Base-by-base conservation (phyloP, 1,139 yeast genomes). In the Sugiyamaella pinicola region DNA sequence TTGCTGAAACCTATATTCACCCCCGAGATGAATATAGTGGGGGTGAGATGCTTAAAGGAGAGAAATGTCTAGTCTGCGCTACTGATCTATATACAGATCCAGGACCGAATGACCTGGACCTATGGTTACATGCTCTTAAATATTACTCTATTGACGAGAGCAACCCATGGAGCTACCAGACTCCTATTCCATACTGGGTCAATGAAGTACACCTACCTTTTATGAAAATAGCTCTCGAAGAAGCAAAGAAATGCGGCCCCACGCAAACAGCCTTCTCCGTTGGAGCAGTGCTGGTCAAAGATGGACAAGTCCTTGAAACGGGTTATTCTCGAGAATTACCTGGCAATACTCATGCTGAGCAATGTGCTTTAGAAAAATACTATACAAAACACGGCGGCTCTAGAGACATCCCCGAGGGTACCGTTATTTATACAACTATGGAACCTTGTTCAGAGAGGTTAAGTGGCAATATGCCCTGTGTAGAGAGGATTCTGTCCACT, bases 311-410 rank as follows among this genome's bases (percentile, higher is more conserved):
- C 0, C 66, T 95, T 15, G 77, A 86, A 8, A 84, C 89, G 0
- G 99, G 99, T 0, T 87, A 81, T 64, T 88, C 98, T 0, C 76
- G 99, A 55, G 99, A 95, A 67, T 72, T 93, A 2, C 88, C 87
- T 15, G 99, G 99, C 0, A 95, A 95, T 67, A 95, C 99, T 0
- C 99, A 95, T 69, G 99, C 99, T 1, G 99, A 95, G 65, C 97
- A 95, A 66, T 86, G 95, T 73, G 97, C 97, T 0, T 69, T 95
- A 54, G 87, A 84, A 43, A 95, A 95, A 68, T 86, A 84, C 61
- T 82, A 76, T 61, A 50, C 66, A 18, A 61, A 64, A n/a, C 56
- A 60, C 29, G 79, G 80, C 2, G 60, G 64, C 1, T 33, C 55
- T 3, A 60, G 67, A 4, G 74, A 73, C 3, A 76, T 89, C 0